Percentiles rank a stretch among this genome's conserved stretches.
phyloP scores from a whole-genome alignment of 2,329 filamentous ascomycete species.

The Conoideocrella luteorostrata region DNA sequence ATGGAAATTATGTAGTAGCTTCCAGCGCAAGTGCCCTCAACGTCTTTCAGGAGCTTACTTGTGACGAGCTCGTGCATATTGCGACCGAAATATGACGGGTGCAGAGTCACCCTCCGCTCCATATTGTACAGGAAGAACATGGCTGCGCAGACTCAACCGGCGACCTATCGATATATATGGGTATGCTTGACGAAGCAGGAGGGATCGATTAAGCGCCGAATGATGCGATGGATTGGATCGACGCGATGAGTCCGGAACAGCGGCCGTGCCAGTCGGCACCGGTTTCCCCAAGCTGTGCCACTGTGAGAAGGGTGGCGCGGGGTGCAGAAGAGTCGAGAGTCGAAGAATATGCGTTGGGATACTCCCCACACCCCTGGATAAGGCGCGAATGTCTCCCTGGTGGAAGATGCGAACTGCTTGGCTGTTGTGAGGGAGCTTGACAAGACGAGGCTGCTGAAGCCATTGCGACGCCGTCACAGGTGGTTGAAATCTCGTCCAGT shows the following conservation, averaged over 20 bases:
- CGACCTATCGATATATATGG: neutral
- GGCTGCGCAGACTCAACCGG: constrained; percentile 18
- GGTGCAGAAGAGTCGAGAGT: constrained; percentile 10
- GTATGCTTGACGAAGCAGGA: no score
- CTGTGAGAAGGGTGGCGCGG: constrained; percentile 5
- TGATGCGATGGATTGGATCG: neutral
- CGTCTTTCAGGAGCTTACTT: constrained; percentile 81
- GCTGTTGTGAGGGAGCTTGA: constrained; percentile 4
- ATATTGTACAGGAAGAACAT: constrained; percentile 99
- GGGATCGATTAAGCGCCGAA: neutral
- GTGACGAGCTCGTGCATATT: constrained; percentile 90
- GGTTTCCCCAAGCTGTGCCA: no score
- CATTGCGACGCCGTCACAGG: constrained; percentile 4
- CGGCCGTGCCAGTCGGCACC: no score
- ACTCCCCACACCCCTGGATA: constrained; percentile 12
- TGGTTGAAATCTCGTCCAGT: constrained; percentile 12
- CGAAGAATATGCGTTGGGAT: constrained; percentile 4
- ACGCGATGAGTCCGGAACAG: neutral
- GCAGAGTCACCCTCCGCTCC: constrained; percentile 88
- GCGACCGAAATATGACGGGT: constrained; percentile 93
- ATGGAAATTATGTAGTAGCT: constrained; percentile 98
- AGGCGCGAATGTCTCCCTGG: constrained; percentile 14
- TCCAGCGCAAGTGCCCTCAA: constrained; percentile 91
- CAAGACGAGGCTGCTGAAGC: constrained; percentile 7
- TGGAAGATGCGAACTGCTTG: constrained; percentile 9